Percentiles rank a stretch among this genome's conserved stretches.
These are phyloP conservation scores for Clonostachys sp. DNA, from an alignment of 2,329 filamentous ascomycete species.

Conservation along the genomic window DNA sequence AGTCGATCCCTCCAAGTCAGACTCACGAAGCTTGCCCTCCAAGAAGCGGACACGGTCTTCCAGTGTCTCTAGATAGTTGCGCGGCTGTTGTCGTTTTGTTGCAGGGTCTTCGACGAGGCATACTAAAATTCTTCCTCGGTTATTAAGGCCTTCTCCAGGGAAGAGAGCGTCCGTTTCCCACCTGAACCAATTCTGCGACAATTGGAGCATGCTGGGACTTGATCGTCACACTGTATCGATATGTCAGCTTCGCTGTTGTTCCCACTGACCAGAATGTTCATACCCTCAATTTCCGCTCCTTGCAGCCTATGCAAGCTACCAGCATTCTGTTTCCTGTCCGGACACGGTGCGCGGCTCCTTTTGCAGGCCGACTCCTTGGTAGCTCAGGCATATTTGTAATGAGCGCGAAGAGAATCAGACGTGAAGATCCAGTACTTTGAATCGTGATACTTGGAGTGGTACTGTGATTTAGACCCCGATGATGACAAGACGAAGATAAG, in stretches of 20 bases:
- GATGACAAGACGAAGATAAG: too few relatives aligned
- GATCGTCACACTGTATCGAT: constrained; percentile 1
- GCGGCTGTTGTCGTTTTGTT: constrained; percentile 25
- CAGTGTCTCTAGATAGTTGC: constrained; percentile 6
- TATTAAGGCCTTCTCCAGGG: neutral
- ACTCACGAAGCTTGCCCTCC: constrained; percentile 18
- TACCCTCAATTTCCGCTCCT: constrained; percentile 3
- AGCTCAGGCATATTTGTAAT: neutral
- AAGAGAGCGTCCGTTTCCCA: neutral
- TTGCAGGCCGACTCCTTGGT: neutral
- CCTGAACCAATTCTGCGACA: constrained; percentile 1
- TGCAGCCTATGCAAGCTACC: constrained; percentile 2
- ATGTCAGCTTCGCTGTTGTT: neutral
- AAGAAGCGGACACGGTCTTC: constrained; percentile 14
- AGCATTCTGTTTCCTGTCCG: neutral
- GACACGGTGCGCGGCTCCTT: neutral
- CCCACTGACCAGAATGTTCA: too few relatives aligned
- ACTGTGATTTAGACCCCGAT: too few relatives aligned
- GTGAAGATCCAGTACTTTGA: too few relatives aligned
- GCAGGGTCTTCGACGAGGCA: constrained; percentile 28
- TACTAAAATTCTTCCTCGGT: constrained; percentile 15
- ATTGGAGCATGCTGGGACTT: constrained; percentile 1
- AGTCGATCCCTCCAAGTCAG: constrained; percentile 13
- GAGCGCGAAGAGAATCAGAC: too few relatives aligned
- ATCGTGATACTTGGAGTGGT: too few relatives aligned